Evolutionary conservation across 257 asterid genomes (phyloP), one percentile per base, ranked within the genome.

Genomic region (Solanum etuberosum): DNA sequence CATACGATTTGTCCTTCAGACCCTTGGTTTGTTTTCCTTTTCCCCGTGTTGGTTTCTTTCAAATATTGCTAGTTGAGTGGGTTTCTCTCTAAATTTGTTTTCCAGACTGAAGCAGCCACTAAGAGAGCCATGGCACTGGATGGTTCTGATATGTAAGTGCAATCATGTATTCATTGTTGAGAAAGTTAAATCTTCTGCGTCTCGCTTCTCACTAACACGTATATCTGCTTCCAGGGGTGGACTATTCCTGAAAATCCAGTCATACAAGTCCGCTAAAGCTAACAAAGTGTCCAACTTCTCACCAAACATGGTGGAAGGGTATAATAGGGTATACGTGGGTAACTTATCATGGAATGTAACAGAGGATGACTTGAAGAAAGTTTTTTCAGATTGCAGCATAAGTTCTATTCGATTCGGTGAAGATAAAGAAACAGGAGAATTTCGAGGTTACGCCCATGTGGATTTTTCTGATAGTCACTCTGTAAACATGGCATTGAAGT

Each of bases 61-160:
- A 29, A 85, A 46, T 42, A 43, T 46, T 63, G 61, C 4, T 37
- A 25, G 48, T 86, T 37, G 32, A 59, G 40, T 65, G 57, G 13
- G 46, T 85, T 67, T 46, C 76, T 85, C 82, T 83, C 86, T 85
- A 31, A 35, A 85, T 88, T 77, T 34, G 15, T 57, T 88, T 84
- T 92, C 87, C 92, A 97, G 99, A 96, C 97, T 59, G 99, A 96
- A 89, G 99, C 96, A 21, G 99, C 99, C 11, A 94, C 98, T 88
- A 93, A 90, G 90, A 91, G 99, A 91, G 99, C 99, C 29, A 91
- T 96, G 92, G 96, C 95, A 61, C 92, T 97, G 89, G 98, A 95
- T 87, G 97, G 99, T 87, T 95, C 98, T 3, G 99, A 97, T 93
- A 97, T 97, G 98, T 93, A 93, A 92, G 98, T 90, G 65, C 85